A percentile compares a stretch with the other conserved stretches of the same genome.
Conservation (phyloP, 345 rosid species). For the Sonneratia alba region DNA sequence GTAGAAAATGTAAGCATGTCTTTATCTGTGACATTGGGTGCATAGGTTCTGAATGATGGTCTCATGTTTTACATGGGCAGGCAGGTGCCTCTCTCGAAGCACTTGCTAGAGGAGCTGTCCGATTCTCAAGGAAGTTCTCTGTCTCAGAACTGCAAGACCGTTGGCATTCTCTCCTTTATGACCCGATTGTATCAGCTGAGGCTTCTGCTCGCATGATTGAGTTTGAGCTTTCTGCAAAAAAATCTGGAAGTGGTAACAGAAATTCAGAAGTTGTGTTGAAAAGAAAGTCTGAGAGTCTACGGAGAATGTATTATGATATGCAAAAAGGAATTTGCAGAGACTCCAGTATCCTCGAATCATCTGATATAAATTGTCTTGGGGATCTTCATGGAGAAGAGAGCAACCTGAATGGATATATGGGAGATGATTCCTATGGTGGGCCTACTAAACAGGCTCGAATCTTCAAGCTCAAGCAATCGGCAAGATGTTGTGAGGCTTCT, state of each 20-base stretch:
- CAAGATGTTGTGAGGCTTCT: neutral
- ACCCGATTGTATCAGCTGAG: constrained; percentile 70
- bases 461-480: neutral
- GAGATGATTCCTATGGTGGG: neutral
- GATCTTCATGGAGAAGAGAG: neutral
- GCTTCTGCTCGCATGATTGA: constrained; percentile 74
- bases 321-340: constrained; percentile 57
- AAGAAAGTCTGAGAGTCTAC: constrained; percentile 60
- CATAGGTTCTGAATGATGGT: neutral
- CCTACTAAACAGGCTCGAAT: neutral
- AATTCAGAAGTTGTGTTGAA: constrained; percentile 32
- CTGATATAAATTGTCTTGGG: constrained; percentile 32
- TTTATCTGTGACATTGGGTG: neutral
- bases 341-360: constrained; percentile 43
- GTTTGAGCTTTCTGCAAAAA: constrained; percentile 31
- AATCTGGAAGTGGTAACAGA: constrained; percentile 55
- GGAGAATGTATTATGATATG: constrained; percentile 51
- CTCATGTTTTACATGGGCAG: constrained; percentile 27
- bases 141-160: constrained; percentile 70
- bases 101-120: constrained; percentile 93
- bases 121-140: constrained; percentile 63
- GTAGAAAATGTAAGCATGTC: neutral
- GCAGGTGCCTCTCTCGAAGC: constrained; percentile 98
- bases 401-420: constrained; percentile 1
- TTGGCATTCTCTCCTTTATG: constrained; percentile 87